Percentiles rank a stretch among this genome's conserved stretches.
Evolutionary conservation across 108 stramenopile species (phyloP).

Genomic region (Chaetoceros muelleri): DNA sequence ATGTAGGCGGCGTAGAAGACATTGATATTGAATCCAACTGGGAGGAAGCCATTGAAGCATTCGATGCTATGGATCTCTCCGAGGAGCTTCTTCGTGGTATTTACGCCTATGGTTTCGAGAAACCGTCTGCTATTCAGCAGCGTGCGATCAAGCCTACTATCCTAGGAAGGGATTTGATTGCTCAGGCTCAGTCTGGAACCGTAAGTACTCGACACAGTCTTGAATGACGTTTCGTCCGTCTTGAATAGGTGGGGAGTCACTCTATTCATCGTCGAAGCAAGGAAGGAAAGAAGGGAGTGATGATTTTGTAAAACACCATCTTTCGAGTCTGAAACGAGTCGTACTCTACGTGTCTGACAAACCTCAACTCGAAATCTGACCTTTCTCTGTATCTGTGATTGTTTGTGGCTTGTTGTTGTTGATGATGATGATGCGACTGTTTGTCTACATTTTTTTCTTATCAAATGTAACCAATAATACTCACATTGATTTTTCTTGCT

Average conservation of each 20-base stretch:
- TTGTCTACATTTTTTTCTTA: too few relatives aligned
- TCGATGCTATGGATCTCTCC: constrained; percentile 96
- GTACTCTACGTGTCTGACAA: constrained; percentile 85
- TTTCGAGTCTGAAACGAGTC: constrained; percentile 98
- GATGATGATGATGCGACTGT: not conserved
- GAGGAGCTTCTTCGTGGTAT: constrained; percentile 97
- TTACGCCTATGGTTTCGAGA: constrained; percentile 98
- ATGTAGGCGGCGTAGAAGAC: constrained; percentile 62
- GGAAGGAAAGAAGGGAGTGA: constrained; percentile 58
- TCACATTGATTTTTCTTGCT: constrained; percentile 4
- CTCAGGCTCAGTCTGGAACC: constrained; percentile 99
- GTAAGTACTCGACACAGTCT: constrained; percentile 30
- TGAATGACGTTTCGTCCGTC: not conserved
- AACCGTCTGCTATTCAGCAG: constrained; percentile 99
- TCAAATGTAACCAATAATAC: not conserved
- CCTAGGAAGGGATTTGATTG: constrained; percentile 94
- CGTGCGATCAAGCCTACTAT: constrained; percentile 97
- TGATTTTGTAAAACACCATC: constrained; percentile 84
- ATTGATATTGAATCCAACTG: constrained; percentile 88
- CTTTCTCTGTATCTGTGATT: constrained; percentile 11
- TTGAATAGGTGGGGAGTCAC: not conserved
- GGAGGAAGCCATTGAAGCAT: constrained; percentile 89
- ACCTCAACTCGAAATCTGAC: constrained; percentile 80
- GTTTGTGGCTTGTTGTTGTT: not conserved
- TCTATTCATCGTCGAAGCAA: not conserved